Percentiles rank a stretch among this genome's conserved stretches.
phyloP scores from a whole-genome alignment of 805 yeast species.

The Zygotorulaspora chibaensis region DNA sequence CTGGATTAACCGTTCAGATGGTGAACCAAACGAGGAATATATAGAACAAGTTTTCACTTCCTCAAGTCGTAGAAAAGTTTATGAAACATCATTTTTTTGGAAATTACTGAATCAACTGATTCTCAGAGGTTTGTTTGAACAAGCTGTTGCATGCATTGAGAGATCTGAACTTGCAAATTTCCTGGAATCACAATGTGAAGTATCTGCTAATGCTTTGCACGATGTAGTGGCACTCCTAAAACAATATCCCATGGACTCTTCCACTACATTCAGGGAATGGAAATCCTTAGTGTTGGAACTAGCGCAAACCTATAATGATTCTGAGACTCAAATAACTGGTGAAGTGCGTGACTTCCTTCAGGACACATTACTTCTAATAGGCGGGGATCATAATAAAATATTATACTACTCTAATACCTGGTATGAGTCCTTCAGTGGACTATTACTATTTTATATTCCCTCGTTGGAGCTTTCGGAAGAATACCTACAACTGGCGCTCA shows the following conservation, averaged over 20 bases:
- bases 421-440: constrained; percentile 61
- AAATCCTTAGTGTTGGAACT: constrained; percentile 31
- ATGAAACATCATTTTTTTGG: constrained; percentile 51
- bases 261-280: constrained; percentile 38
- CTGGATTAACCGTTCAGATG: constrained; percentile 71
- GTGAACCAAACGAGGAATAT: constrained; percentile 54
- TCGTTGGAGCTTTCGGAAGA: constrained; percentile 41
- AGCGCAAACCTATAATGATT: constrained; percentile 23
- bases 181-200: constrained; percentile 22
- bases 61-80: constrained; percentile 41
- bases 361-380: constrained; percentile 33
- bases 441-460: constrained; percentile 59
- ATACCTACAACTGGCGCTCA: constrained; percentile 38
- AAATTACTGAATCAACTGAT: constrained; percentile 52
- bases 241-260: constrained; percentile 35
- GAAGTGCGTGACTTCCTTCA: constrained; percentile 31
- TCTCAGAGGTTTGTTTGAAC: constrained; percentile 56
- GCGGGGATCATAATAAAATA: constrained; percentile 44
- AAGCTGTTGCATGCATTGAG: constrained; percentile 42
- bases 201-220: constrained; percentile 28
- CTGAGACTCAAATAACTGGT: constrained; percentile 22
- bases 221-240: constrained; percentile 35
- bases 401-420: constrained; percentile 51
- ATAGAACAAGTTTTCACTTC: constrained; percentile 41
- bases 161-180: constrained; percentile 21